phyloP scores from a whole-genome alignment of 2,329 filamentous ascomycete species.

The Aspergillus oerlinghausenensis region DNA sequence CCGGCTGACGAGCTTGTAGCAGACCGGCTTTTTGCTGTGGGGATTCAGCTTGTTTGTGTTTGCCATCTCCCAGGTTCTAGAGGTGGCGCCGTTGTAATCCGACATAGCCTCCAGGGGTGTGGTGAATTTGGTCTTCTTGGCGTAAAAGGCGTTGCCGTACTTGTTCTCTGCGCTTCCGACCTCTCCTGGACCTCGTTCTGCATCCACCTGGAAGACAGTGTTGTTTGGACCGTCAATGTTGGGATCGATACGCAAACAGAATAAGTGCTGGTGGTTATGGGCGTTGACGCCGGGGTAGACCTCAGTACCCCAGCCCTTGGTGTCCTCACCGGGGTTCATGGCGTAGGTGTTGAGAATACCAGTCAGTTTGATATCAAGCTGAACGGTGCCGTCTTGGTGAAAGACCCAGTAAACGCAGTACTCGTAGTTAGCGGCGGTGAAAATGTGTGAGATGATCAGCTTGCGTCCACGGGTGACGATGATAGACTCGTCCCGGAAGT shows the following conservation, averaged over 20 bases:
- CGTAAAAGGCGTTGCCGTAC: conserved; percentile 87
- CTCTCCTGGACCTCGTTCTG: conserved; percentile 63
- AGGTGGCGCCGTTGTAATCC: conserved; percentile 76
- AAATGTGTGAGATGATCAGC: conserved; percentile 83
- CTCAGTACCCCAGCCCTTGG: conserved; percentile 82
- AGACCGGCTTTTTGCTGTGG: conserved; percentile 76
- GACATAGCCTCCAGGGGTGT: conserved; percentile 66
- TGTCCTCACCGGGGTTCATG: conserved; percentile 74
- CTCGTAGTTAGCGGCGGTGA: conserved; percentile 94
- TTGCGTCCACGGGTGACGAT: conserved; percentile 84
- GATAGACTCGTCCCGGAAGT: conserved; percentile 84
- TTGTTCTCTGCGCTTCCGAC: conserved; percentile 78
- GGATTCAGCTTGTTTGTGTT: conserved; percentile 82
- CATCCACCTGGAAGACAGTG: conserved; percentile 79
- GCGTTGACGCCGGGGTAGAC: conserved; percentile 90
- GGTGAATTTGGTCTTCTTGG: conserved; percentile 72
- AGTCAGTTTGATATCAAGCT: conserved; percentile 86
- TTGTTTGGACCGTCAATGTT: conserved; percentile 84
- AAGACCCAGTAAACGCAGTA: conserved; percentile 87
- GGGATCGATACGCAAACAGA: conserved; percentile 82
- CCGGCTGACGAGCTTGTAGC: conserved; percentile 84
- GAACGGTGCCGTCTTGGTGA: conserved; percentile 86
- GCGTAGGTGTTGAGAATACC: conserved; percentile 90
- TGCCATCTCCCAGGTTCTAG: conserved; percentile 83
- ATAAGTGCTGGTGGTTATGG: conserved; percentile 93